Evolutionary conservation across 495 filamentous ascomycete genomes (phyloP).

Genomic region (Podospora comata): DNA sequence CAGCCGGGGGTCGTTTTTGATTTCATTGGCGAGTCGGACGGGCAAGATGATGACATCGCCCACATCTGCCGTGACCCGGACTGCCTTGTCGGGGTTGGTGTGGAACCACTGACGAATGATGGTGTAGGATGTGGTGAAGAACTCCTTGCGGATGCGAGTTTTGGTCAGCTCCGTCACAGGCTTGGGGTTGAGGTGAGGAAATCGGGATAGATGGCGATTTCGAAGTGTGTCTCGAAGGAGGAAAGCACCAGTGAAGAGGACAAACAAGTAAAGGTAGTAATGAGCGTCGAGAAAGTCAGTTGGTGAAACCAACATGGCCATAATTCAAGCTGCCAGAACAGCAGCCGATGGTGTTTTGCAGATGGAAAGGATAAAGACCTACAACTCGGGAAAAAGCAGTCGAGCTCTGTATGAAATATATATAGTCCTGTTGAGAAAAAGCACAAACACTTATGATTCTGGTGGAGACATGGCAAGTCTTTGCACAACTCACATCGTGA

Average conservation of each 20-base stretch:
- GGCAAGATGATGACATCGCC: constrained; percentile 42
- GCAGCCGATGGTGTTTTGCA: neutral
- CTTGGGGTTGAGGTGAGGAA: constrained; percentile 23
- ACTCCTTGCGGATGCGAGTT: constrained; percentile 18
- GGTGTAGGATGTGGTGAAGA: constrained; percentile 8
- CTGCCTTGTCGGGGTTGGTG: constrained; percentile 23
- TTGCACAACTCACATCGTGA: neutral
- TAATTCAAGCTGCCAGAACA: neutral
- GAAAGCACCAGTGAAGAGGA: neutral
- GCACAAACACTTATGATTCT: neutral
- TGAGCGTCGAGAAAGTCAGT: neutral
- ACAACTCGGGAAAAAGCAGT: neutral
- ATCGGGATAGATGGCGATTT: neutral
- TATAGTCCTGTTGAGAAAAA: neutral
- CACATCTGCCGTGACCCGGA: constrained; percentile 28
- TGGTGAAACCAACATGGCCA: neutral
- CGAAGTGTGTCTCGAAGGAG: neutral
- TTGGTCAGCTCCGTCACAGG: constrained; percentile 11
- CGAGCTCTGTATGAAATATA: neutral
- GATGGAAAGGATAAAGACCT: neutral
- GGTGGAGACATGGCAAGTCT: neutral
- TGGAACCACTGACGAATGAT: constrained; percentile 21
- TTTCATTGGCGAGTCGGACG: constrained; percentile 45
- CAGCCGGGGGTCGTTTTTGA: constrained; percentile 41
- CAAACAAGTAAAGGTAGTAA: neutral